Conservation (phyloP, 306 rosid genomes). For the Medicago arabica region DNA sequence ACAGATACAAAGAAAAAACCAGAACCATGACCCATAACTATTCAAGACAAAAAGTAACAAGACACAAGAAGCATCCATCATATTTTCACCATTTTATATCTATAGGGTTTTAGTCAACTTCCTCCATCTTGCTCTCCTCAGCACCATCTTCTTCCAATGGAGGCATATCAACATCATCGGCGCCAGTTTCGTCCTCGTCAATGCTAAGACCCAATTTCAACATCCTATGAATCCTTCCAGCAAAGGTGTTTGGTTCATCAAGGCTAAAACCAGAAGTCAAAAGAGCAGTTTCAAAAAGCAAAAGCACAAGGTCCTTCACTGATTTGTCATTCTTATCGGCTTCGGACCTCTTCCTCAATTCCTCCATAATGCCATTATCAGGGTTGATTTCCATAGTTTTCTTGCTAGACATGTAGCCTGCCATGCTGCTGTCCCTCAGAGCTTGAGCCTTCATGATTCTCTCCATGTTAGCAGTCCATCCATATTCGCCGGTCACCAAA, state of each 20-base stretch:
- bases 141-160: conserved; percentile 65
- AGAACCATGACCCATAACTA: background rate
- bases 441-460: conserved; percentile 84
- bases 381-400: conserved; percentile 84
- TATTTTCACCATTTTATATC: background rate
- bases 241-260: conserved; percentile 74
- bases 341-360: conserved; percentile 68
- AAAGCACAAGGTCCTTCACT: conserved; percentile 67
- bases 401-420: conserved; percentile 74
- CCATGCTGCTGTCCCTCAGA: conserved; percentile 71
- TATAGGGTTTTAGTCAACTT: conserved; percentile 57
- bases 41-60: background rate
- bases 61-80: background rate
- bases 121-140: conserved; percentile 86
- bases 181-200: conserved; percentile 57
- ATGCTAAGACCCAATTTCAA: conserved; percentile 72
- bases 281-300: conserved; percentile 68
- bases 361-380: conserved; percentile 78
- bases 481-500: conserved; percentile 77
- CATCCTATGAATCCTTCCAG: conserved; percentile 73
- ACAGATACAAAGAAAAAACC: background rate
- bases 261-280: conserved; percentile 79
- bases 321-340: conserved; percentile 74
- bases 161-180: conserved; percentile 68
- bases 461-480: conserved; percentile 80